Conservation (phyloP, 176 grass and related monocot species). For the Olyra latifolia region DNA sequence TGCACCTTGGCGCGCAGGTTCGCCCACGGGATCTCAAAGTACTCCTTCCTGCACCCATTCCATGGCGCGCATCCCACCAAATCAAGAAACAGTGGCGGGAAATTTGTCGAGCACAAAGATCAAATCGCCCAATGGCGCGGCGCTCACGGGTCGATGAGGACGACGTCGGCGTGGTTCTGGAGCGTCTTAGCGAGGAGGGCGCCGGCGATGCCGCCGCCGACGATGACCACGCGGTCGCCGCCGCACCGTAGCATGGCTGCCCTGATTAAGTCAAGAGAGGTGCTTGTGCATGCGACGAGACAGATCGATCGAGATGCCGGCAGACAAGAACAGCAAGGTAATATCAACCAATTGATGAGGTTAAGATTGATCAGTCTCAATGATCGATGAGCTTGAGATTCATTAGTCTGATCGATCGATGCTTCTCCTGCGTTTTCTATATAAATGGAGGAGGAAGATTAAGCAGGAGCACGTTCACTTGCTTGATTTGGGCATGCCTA, state of each 20-base stretch:
- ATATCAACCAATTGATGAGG: neutral
- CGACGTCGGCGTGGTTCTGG: constrained; percentile 60
- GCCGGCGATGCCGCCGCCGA: constrained; percentile 72
- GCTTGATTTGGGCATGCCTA: neutral
- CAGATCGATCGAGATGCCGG: neutral
- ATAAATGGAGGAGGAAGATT: neutral
- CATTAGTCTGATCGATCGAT: no score
- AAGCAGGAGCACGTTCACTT: neutral
- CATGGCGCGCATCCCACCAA: neutral
- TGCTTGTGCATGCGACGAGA: neutral
- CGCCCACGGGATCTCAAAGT: constrained; percentile 83
- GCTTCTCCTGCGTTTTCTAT: neutral
- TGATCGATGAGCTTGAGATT: no score
- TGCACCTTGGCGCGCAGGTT: constrained; percentile 73
- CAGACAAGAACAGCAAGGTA: neutral
- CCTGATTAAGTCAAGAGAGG: neutral
- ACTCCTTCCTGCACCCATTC: constrained; percentile 57
- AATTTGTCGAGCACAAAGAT: neutral
- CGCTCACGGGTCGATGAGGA: constrained; percentile 68
- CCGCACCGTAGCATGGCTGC: constrained; percentile 34
- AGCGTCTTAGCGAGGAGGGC: constrained; percentile 69
- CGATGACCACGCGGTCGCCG: constrained; percentile 64
- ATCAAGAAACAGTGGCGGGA: neutral
- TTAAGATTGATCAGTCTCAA: neutral
- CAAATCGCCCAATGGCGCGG: no score